These are phyloP conservation scores for sweet orange (Citrus sinensis) DNA, from an alignment of 345 rosid genomes.

Conservation along the genomic window DVS_A1.0 CM039164.1:25970501-25971000, in stretches of 20 bases:
- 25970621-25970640: neutral
- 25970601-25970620: neutral
- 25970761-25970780: neutral
- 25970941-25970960: neutral
- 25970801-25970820: neutral
- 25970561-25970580: neutral
- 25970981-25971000: conserved; percentile 2
- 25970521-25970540: neutral
- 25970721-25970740: neutral
- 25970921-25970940: neutral
- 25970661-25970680: neutral
- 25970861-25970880: neutral
- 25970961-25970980: conserved; percentile 13
- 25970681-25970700: neutral
- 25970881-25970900: neutral
- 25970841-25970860: neutral
- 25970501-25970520: neutral
- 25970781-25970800: neutral
- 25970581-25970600: neutral
- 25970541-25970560: neutral
- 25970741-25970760: neutral
- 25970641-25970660: neutral
- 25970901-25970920: neutral
- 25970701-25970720: neutral
- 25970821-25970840: neutral